Evolutionary conservation across 306 rosid species (phyloP).

Genomic region (Vigna trinervia): DNA sequence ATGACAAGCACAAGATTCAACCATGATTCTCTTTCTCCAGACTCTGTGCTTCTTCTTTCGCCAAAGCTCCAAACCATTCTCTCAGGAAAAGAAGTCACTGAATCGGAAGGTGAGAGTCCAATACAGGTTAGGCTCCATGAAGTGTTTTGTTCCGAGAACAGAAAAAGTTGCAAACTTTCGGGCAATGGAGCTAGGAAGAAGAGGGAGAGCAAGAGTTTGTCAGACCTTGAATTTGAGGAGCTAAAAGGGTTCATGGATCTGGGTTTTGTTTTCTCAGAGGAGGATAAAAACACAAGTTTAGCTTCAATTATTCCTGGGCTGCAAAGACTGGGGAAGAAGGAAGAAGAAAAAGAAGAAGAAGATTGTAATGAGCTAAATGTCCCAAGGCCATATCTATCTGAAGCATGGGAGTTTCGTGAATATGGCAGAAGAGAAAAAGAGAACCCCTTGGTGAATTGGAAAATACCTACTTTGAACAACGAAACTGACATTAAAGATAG

Average conservation of each 20-base stretch:
- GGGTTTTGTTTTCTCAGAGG: constrained; percentile 88
- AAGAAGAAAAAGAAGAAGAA: constrained; percentile 17
- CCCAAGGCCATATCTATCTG: constrained; percentile 87
- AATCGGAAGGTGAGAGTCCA: constrained; percentile 41
- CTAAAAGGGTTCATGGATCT: constrained; percentile 95
- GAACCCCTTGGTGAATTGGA: constrained; percentile 73
- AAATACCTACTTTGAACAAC: constrained; percentile 60
- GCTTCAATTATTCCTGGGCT: constrained; percentile 81
- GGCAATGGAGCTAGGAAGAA: constrained; percentile 34
- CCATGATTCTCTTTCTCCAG: constrained; percentile 59
- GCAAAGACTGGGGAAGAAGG: constrained; percentile 66
- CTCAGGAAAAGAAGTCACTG: constrained; percentile 62
- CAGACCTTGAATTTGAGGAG: constrained; percentile 90
- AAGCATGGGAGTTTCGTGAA: constrained; percentile 74
- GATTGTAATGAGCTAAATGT: constrained; percentile 41
- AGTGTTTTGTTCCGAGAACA: constrained; percentile 39
- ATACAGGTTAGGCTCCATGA: constrained; percentile 1
- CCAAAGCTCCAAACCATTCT: constrained; percentile 59
- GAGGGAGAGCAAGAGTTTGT: constrained; percentile 70
- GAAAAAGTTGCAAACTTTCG: constrained; percentile 9
- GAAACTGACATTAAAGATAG: constrained; percentile 73
- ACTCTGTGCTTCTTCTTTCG: constrained; percentile 56
- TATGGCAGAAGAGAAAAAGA: constrained; percentile 45
- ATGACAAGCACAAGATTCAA: constrained; percentile 53
- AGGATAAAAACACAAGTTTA: constrained; percentile 82